Evolutionary conservation across 2,329 filamentous ascomycete species (phyloP).

Genomic region (Hypoxylon sp.): DNA sequence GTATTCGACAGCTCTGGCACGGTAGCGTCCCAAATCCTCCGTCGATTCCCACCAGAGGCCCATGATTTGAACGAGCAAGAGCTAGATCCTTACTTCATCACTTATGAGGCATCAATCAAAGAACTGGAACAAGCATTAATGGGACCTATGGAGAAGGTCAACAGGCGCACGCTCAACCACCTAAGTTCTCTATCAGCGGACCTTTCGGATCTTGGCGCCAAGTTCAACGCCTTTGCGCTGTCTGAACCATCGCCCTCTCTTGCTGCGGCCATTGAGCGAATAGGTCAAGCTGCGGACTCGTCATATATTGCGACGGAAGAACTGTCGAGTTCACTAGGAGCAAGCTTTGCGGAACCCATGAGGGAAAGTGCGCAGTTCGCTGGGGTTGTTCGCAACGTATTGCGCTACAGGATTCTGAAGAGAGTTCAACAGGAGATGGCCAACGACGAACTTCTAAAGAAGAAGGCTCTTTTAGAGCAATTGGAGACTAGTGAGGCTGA

Average conservation of each 20-base stretch:
- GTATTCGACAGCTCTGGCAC: slow-evolving; percentile 57
- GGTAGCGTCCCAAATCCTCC: slow-evolving; percentile 72
- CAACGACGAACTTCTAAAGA: slow-evolving; percentile 90
- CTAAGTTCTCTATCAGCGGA: slow-evolving; percentile 87
- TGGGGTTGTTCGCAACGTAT: slow-evolving; percentile 88
- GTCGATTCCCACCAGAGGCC: slow-evolving; percentile 85
- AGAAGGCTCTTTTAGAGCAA: slow-evolving; percentile 83
- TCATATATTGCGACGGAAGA: slow-evolving; percentile 98
- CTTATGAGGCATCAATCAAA: slow-evolving; percentile 91
- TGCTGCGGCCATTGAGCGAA: slow-evolving; percentile 91
- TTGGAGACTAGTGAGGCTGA: slow-evolving; percentile 95
- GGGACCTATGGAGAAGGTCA: slow-evolving; percentile 97
- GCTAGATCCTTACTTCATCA: slow-evolving; percentile 94
- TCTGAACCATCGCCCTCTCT: slow-evolving; percentile 92
- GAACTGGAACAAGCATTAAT: slow-evolving; percentile 90
- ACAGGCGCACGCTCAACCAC: slow-evolving; percentile 88
- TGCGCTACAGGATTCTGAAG: slow-evolving; percentile 92
- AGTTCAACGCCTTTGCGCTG: slow-evolving; percentile 96
- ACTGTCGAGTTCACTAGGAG: slow-evolving; percentile 86
- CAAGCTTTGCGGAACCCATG: slow-evolving; percentile 97
- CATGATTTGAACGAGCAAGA: slow-evolving; percentile 87
- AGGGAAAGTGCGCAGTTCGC: slow-evolving; percentile 97
- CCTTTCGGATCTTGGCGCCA: slow-evolving; percentile 92
- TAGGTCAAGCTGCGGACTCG: slow-evolving; percentile 94
- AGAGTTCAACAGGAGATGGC: slow-evolving; percentile 98